A percentile compares a stretch with the other conserved stretches of the same genome.
phyloP scores from a whole-genome alignment of 2,329 filamentous ascomycete genomes.

The Diaporthe ilicicola region DNA sequence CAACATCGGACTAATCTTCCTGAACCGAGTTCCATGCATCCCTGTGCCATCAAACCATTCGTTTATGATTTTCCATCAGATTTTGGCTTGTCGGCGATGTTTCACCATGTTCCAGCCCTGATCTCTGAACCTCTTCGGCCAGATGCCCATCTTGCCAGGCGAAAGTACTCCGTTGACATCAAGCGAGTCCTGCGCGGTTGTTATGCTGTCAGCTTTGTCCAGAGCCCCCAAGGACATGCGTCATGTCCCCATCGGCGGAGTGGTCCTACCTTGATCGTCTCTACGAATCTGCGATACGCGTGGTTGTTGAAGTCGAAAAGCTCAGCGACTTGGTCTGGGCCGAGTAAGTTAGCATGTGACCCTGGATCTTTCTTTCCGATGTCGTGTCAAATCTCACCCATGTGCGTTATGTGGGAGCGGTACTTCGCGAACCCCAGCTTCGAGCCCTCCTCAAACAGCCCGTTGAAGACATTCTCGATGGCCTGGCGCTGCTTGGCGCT shows the following conservation, averaged over 20 bases:
- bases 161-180: conserved; percentile 49
- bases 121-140: conserved; percentile 36
- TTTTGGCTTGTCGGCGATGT: not conserved
- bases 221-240: rapidly evolving
- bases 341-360: conserved; percentile 19
- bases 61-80: too few species aligned
- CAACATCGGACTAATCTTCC: too few species aligned
- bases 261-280: conserved; percentile 47
- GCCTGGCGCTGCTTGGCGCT: conserved; percentile 47
- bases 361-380: too few species aligned
- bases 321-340: conserved; percentile 46
- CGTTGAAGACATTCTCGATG: conserved; percentile 46
- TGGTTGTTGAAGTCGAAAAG: conserved; percentile 49
- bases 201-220: not conserved
- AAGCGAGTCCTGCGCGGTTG: conserved; percentile 41
- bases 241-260: not conserved
- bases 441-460: conserved; percentile 45
- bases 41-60: rapidly evolving
- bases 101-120: not conserved
- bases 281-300: conserved; percentile 48
- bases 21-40: too few species aligned
- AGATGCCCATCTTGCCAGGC: conserved; percentile 50
- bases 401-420: conserved; percentile 49
- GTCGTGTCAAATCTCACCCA: conserved; percentile 49
- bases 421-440: conserved; percentile 49